phyloP scores from a whole-genome alignment of 768 basidiomycete genomes.

The Leucosporidium creatinivorum region DNA sequence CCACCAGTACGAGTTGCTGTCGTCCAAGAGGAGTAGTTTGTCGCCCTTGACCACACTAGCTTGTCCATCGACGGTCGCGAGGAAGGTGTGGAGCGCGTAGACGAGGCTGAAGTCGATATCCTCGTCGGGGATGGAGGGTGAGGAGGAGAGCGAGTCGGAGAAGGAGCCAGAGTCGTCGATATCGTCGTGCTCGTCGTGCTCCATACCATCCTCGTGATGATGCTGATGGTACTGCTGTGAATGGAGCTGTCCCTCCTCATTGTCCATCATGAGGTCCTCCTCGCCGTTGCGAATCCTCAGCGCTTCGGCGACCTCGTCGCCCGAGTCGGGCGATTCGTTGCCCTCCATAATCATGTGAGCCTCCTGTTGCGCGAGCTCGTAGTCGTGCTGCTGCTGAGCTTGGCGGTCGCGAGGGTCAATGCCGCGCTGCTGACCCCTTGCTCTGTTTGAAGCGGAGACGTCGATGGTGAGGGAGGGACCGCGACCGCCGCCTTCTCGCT shows the following conservation, averaged over 20 bases:
- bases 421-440: constrained; percentile 1
- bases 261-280: constrained; percentile 3
- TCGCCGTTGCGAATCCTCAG: constrained; percentile 9
- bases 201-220: constrained; percentile 9
- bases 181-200: constrained; percentile 20
- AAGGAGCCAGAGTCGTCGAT: constrained; percentile 31
- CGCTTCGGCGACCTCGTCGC: constrained; percentile 20
- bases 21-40: constrained; percentile 91
- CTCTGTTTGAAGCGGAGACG: not conserved
- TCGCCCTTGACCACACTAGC: constrained; percentile 98
- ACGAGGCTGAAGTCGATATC: constrained; percentile 83
- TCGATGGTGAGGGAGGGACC: constrained; percentile 1
- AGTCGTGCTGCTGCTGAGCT: not conserved
- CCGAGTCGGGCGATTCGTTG: constrained; percentile 8
- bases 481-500: not conserved
- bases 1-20: constrained; percentile 99
- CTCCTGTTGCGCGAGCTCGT: constrained; percentile 9
- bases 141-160: constrained; percentile 34
- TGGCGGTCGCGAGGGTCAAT: not conserved
- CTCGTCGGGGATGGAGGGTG: constrained; percentile 37
- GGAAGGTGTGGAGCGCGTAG: constrained; percentile 89
- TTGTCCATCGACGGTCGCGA: constrained; percentile 96
- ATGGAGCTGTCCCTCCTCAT: constrained; percentile 1
- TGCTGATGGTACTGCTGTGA: constrained; percentile 13
- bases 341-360: constrained; percentile 19